Percentiles rank a stretch among this genome's conserved stretches.
phyloP scores from a whole-genome alignment of 2,329 filamentous ascomycete genomes.

The Phaeosphaeriaceae sp. region DNA sequence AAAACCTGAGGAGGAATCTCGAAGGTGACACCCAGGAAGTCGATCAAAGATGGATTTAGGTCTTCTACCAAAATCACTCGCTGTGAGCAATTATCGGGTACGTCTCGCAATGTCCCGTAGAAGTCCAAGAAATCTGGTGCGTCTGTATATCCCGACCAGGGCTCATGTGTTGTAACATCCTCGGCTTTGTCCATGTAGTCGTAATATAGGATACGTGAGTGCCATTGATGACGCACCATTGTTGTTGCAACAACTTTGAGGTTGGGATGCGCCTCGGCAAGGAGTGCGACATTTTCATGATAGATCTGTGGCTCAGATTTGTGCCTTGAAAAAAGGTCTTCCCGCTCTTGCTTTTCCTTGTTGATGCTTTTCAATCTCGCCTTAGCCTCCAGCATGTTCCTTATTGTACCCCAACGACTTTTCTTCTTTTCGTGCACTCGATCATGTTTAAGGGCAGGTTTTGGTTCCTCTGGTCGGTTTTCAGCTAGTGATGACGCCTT shows the following conservation, averaged over 20 bases:
- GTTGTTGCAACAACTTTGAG: not conserved
- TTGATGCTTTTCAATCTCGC: not conserved
- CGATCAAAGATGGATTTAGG: conserved; percentile 13
- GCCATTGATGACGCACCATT: not conserved
- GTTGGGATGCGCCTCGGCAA: not conserved
- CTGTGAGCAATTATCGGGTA: not conserved
- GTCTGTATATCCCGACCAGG: not conserved
- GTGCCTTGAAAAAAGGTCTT: not conserved
- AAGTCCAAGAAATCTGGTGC: not conserved
- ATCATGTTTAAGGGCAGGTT: not conserved
- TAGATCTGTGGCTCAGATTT: not conserved
- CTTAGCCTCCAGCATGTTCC: not conserved
- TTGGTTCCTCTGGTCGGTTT: too few species aligned
- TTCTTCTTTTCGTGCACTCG: not conserved
- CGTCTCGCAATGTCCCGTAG: not conserved
- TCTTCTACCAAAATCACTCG: conserved; percentile 20
- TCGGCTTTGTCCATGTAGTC: not conserved
- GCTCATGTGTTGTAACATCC: not conserved
- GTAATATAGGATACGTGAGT: not conserved
- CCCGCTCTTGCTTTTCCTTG: not conserved
- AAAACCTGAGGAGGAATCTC: conserved; percentile 22
- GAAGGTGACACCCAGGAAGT: conserved; percentile 20
- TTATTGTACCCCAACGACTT: not conserved
- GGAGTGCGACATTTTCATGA: not conserved
- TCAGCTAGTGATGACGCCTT: too few species aligned